These are phyloP conservation scores for Arthrobotrys entomopaga DNA, from an alignment of 2,329 filamentous ascomycete genomes.

Conservation along the genomic window DNA sequence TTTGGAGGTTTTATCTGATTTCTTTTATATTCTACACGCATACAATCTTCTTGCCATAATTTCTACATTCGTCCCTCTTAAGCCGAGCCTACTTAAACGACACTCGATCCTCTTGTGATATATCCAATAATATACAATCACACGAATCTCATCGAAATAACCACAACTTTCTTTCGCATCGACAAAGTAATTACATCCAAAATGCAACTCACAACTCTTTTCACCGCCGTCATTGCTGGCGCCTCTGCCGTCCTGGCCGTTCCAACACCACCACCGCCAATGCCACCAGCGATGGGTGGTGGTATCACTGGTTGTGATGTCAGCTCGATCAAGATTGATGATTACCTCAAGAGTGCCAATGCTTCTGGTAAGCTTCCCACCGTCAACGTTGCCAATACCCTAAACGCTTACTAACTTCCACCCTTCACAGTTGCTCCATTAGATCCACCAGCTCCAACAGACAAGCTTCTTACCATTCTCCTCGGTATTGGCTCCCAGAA, in stretches of 20 bases:
- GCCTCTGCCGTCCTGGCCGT: constrained; percentile 30
- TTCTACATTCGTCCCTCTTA: constrained; percentile 14
- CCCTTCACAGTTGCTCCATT: not conserved
- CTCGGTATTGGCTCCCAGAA: constrained; percentile 91
- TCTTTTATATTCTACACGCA: constrained; percentile 25
- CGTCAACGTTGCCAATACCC: not conserved
- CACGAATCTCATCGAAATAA: not conserved
- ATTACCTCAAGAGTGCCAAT: constrained; percentile 19
- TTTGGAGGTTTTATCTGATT: constrained; percentile 24
- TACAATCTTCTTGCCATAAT: constrained; percentile 9
- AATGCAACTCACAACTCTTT: constrained; percentile 38
- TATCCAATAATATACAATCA: not conserved
- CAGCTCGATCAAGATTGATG: not conserved
- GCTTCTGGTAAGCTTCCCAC: constrained; percentile 19
- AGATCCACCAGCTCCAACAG: not conserved
- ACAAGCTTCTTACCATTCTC: constrained; percentile 66
- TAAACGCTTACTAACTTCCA: constrained; percentile 3
- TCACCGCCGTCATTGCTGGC: constrained; percentile 30
- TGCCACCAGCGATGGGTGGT: not conserved
- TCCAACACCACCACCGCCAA: too few relatives aligned
- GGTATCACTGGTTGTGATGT: constrained; percentile 29
- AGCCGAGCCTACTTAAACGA: constrained; percentile 20
- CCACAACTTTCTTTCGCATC: not conserved
- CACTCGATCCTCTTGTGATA: not conserved
- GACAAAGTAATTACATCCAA: constrained; percentile 18